A percentile compares a stretch with the other conserved stretches of the same genome.
Evolutionary conservation across 805 yeast species (phyloP).

Genomic region (Candida quercuum): DNA sequence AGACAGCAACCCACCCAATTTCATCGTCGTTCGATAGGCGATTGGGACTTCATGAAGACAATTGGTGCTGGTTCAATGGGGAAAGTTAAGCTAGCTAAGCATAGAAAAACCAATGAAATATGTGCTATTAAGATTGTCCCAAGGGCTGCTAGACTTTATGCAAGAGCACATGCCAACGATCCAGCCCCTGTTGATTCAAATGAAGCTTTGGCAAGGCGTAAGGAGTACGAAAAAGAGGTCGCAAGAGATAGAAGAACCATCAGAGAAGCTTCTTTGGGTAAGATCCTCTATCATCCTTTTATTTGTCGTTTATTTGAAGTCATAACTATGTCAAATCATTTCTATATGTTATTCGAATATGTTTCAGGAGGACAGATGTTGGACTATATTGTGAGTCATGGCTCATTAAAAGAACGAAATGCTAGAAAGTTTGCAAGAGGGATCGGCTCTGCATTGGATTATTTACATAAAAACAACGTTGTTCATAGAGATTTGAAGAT

Average conservation of each 20-base stretch:
- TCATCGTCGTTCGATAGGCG: constrained; percentile 87
- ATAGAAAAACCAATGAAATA: constrained; percentile 70
- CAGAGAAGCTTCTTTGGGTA: constrained; percentile 92
- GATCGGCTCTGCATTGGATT: constrained; percentile 88
- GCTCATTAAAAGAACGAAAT: constrained; percentile 86
- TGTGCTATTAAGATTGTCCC: constrained; percentile 95
- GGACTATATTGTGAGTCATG: constrained; percentile 95
- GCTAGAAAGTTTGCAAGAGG: constrained; percentile 95
- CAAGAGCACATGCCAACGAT: constrained; percentile 63
- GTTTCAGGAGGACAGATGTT: constrained; percentile 97
- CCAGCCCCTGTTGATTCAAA: constrained; percentile 58
- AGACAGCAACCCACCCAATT: constrained; percentile 32
- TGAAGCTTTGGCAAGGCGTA: constrained; percentile 55
- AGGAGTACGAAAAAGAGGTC: constrained; percentile 74
- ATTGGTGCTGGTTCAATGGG: constrained; percentile 99
- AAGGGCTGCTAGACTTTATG: constrained; percentile 74
- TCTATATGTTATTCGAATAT: constrained; percentile 93
- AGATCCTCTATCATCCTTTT: constrained; percentile 84
- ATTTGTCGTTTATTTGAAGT: constrained; percentile 90
- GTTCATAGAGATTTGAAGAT: constrained; percentile 96
- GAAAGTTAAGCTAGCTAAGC: constrained; percentile 90
- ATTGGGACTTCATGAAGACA: constrained; percentile 93
- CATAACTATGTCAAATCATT: constrained; percentile 94
- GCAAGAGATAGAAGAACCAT: constrained; percentile 90
- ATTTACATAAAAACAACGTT: constrained; percentile 88